These are phyloP conservation scores for Aphanomyces euteiches DNA, from an alignment of 352 stramenopile genomes.

Conservation along the genomic window DNA sequence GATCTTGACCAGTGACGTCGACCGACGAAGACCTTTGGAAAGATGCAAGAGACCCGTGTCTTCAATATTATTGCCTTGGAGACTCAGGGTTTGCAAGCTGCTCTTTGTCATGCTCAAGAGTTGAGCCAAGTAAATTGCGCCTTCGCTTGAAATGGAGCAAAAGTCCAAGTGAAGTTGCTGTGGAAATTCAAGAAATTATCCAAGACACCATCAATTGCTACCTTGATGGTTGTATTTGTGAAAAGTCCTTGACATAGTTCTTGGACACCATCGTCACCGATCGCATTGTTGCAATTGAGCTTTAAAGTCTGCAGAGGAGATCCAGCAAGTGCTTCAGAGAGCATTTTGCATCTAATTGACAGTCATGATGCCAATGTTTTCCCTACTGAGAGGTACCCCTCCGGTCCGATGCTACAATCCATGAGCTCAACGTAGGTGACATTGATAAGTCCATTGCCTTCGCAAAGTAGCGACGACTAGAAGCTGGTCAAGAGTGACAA, in stretches of 20 bases:
- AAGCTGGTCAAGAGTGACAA: background rate
- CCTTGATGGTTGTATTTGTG: constrained; percentile 60
- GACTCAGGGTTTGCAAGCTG: constrained; percentile 52
- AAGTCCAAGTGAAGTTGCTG: constrained; percentile 78
- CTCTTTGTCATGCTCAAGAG: constrained; percentile 56
- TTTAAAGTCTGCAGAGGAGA: constrained; percentile 68
- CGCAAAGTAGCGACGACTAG: constrained; percentile 27
- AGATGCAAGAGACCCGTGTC: constrained; percentile 64
- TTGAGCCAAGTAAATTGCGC: constrained; percentile 67
- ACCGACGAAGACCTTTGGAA: constrained; percentile 62
- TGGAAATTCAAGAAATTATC: background rate
- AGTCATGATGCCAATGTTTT: background rate
- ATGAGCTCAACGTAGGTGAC: constrained; percentile 75
- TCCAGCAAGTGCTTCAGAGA: constrained; percentile 46
- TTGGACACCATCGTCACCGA: constrained; percentile 51
- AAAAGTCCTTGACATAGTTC: constrained; percentile 68
- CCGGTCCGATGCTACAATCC: constrained; percentile 63
- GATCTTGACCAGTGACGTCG: constrained; percentile 51
- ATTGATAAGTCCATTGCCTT: constrained; percentile 39
- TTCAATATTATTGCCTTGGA: constrained; percentile 56
- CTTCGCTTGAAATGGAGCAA: constrained; percentile 44
- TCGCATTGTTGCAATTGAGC: constrained; percentile 63
- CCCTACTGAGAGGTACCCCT: constrained; percentile 35
- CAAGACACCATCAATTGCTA: constrained; percentile 18
- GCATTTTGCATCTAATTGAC: constrained; percentile 45